phyloP scores from a whole-genome alignment of 257 asterid species.

The Nyctanthes arbortristis region DNA sequence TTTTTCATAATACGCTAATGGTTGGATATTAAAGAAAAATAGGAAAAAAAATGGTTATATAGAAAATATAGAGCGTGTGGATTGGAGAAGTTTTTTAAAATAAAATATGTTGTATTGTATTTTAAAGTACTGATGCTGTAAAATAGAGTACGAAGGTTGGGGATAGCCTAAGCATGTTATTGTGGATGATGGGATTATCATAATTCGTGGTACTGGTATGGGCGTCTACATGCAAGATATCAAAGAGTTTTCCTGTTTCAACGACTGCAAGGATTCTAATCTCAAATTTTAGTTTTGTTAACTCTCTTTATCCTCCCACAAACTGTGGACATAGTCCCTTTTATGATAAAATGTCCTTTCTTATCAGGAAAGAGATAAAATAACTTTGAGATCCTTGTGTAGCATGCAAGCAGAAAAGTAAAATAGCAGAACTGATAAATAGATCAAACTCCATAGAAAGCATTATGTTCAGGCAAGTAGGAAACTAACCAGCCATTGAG shows the following conservation, averaged over 20 bases:
- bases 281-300: background rate
- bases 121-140: no score
- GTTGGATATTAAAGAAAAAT: no score
- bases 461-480: conserved; percentile 19
- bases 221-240: background rate
- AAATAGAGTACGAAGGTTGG: no score
- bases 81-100: no score
- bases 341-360: background rate
- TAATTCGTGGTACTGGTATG: background rate
- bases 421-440: conserved; percentile 16
- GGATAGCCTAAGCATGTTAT: no score
- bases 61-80: no score
- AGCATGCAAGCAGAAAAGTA: conserved; percentile 2
- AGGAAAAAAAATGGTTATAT: no score
- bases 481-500: conserved; percentile 99
- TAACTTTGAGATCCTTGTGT: background rate
- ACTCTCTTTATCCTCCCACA: background rate
- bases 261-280: background rate
- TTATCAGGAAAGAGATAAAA: background rate
- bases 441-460: background rate
- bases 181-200: background rate
- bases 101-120: no score
- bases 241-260: background rate
- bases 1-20: no score
- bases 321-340: background rate